Percentiles rank a stretch among this genome's conserved stretches.
Conservation (phyloP, 148 eudicot genomes). For the Spergularia marina region DNA sequence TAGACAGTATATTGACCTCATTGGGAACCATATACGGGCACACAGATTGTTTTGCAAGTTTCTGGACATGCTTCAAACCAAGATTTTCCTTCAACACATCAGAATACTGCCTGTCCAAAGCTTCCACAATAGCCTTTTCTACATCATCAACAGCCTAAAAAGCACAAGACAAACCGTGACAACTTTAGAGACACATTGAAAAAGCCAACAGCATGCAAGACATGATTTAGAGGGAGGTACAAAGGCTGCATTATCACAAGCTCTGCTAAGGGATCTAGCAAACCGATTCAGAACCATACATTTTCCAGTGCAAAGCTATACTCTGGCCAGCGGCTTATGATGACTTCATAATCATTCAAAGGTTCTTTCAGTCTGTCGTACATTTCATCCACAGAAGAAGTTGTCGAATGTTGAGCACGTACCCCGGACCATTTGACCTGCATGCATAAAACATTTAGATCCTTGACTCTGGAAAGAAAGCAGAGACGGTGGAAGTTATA, state of each 20-base stretch:
- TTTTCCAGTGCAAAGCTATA: slow-evolving; percentile 74
- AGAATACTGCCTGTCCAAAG: slow-evolving; percentile 77
- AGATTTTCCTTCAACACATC: slow-evolving; percentile 80
- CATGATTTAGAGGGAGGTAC: neutral
- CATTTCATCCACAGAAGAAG: slow-evolving; percentile 90
- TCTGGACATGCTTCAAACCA: slow-evolving; percentile 73
- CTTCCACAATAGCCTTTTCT: slow-evolving; percentile 73
- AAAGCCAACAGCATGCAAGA: neutral
- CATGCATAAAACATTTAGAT: slow-evolving; percentile 12
- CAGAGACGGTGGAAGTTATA: neutral
- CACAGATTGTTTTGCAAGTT: slow-evolving; percentile 54
- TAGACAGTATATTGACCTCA: slow-evolving; percentile 43
- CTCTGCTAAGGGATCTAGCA: neutral
- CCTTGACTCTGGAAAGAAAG: neutral
- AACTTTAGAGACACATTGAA: neutral
- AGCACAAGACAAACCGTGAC: slow-evolving; percentile 1
- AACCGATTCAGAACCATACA: slow-evolving; percentile 36
- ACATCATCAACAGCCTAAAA: slow-evolving; percentile 70
- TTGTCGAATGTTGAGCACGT: slow-evolving; percentile 66
- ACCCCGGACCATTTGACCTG: slow-evolving; percentile 95
- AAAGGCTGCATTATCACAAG: neutral
- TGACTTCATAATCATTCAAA: slow-evolving; percentile 71
- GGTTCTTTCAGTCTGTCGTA: slow-evolving; percentile 68
- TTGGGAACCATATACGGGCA: slow-evolving; percentile 62
- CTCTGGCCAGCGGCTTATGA: slow-evolving; percentile 96